Conservation (phyloP, 164 flowering plant species). For the Santalum album region DNA sequence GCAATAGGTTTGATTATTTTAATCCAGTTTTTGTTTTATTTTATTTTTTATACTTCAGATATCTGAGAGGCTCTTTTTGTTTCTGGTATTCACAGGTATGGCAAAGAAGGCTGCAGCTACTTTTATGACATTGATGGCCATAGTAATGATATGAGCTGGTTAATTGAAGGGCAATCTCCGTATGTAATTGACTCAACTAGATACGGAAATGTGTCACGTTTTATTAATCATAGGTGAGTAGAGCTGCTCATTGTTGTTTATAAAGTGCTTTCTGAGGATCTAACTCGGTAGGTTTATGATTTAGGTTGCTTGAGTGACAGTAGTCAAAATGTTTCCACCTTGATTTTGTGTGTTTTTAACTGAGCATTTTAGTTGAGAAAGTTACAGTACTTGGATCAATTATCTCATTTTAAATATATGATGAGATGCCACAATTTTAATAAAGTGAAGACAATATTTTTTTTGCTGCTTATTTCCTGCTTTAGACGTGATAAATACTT, state of each 20-base stretch:
- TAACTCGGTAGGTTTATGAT: too few species aligned
- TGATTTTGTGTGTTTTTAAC: too few species aligned
- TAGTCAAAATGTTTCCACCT: too few species aligned
- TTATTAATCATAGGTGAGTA: conserved; percentile 83
- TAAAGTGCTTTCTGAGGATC: too few species aligned
- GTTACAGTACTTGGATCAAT: too few species aligned
- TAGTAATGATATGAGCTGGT: conserved; percentile 53
- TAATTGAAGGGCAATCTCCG: conserved; percentile 43
- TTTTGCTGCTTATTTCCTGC: neutral
- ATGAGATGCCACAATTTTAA: too few species aligned
- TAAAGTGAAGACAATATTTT: too few species aligned
- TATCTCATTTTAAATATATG: too few species aligned
- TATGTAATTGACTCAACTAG: conserved; percentile 78
- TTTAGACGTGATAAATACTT: neutral
- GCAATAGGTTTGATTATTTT: conserved; percentile 36
- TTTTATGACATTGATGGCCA: conserved; percentile 54
- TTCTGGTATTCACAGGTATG: conserved; percentile 36
- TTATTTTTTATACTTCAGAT: neutral
- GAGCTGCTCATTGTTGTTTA: neutral
- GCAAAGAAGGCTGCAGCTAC: conserved; percentile 50
- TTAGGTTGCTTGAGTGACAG: too few species aligned
- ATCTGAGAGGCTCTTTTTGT: neutral
- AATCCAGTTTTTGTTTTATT: neutral
- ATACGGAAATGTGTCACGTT: conserved; percentile 89
- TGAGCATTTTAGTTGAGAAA: too few species aligned